Base-by-base conservation (phyloP, 2,329 filamentous ascomycete genomes). In the Penicillium fuscoglaucum region DNA sequence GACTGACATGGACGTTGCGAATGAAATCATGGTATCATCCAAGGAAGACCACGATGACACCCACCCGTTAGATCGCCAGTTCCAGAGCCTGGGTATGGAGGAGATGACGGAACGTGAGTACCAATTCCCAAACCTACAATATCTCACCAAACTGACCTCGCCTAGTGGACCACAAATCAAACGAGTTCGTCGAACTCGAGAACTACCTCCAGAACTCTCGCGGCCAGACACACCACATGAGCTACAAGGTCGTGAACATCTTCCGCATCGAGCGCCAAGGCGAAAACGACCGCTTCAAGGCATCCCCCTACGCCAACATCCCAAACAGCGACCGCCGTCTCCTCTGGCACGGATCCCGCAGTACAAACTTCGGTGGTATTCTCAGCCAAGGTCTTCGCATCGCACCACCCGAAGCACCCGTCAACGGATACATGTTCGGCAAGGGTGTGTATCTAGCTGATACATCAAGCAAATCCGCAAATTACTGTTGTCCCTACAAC, bases 371-470 rank as follows among this genome's bases (percentile, higher is more conserved):
- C 64, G 91, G 89, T 69, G 92, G 91, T 69, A 96, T 96, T 59
- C 84, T 96, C 43, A 89, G 87, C 57, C 90, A 96, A 74, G 92
- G 92, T 63, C 83, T 96, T 7, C 89, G 91, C n/a, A 96, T 96
- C 64, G 92, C 92, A 7, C 92, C 92, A 0, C 78, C 78, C 1
- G 79, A 96, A 73, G 91, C 91, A 0, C 92, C 91, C 0, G 87
- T 87, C 0, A 84, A 82, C 5, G 90, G 90, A 1, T 92, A 93
- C 78, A 93, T 93, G 89, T 96, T 96, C 65, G 91, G 89, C 57
- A 96, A 96, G 74, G 91, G 91, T 45, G 89, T 96, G 47, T 96
- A 96, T 70, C 83, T 96, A 2, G 91, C 91, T 2, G 91, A 96
- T 68, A 92, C 92, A 82, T 89, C 86, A 0, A 89, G 85, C 71